These are phyloP conservation scores for Phylloporus scabripes DNA, from an alignment of 768 basidiomycete genomes.

Conservation along the genomic window DNA sequence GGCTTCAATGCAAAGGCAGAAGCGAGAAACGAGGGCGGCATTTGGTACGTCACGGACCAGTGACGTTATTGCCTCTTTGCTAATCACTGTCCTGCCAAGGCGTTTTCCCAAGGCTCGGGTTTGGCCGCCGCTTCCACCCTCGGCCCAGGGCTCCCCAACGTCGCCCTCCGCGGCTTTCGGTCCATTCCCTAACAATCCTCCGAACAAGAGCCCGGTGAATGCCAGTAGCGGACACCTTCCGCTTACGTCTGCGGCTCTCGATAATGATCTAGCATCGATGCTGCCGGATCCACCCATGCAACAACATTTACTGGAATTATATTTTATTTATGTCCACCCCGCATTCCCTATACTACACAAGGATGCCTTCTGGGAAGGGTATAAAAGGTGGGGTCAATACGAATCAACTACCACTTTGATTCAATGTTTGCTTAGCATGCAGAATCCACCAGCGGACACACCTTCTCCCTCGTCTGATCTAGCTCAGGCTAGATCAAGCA, in stretches of 20 bases:
- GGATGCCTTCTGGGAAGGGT: conserved; percentile 57
- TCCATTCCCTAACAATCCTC: background rate
- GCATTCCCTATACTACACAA: conserved; percentile 76
- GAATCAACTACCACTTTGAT: background rate
- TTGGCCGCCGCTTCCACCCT: conserved; percentile 57
- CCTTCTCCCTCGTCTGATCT: conserved; percentile 28
- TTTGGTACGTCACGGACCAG: conserved; percentile 44
- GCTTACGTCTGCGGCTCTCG: conserved; percentile 23
- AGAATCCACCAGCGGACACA: conserved; percentile 25
- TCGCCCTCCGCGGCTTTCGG: conserved; percentile 8
- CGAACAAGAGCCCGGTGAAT: conserved; percentile 7
- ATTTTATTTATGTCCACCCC: conserved; percentile 79
- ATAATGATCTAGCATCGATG: conserved; percentile 35
- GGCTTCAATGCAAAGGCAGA: conserved; percentile 56
- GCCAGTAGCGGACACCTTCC: conserved; percentile 8
- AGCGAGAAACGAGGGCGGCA: conserved; percentile 66
- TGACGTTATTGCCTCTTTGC: conserved; percentile 6
- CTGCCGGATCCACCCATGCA: conserved; percentile 59
- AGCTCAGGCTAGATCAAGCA: conserved; percentile 12
- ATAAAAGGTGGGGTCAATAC: conserved; percentile 34
- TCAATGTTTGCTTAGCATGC: conserved; percentile 16
- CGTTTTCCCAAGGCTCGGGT: conserved; percentile 85
- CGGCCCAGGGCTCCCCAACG: conserved; percentile 22
- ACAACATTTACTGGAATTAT: conserved; percentile 65
- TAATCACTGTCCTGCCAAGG: conserved; percentile 37